phyloP scores from a whole-genome alignment of 2,329 filamentous ascomycete species.

The Didymella keratinophila region DNA sequence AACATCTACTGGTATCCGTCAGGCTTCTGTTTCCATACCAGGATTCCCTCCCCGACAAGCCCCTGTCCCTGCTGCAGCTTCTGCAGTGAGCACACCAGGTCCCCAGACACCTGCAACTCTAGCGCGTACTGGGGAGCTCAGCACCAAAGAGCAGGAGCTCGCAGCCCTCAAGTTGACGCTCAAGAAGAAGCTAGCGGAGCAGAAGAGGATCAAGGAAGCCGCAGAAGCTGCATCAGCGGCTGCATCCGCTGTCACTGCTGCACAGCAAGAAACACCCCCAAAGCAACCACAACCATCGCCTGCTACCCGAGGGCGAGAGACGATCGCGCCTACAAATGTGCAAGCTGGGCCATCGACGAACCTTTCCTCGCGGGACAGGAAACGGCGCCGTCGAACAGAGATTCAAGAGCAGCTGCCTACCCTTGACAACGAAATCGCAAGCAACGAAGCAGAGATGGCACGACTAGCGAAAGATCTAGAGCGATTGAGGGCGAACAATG shows the following conservation, averaged over 20 bases:
- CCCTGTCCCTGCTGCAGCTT: slow-evolving; percentile 32
- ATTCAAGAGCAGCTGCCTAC: slow-evolving; percentile 58
- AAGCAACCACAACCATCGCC: background rate
- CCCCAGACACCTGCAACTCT: slow-evolving; percentile 48
- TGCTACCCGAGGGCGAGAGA: background rate
- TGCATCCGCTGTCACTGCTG: slow-evolving; percentile 3
- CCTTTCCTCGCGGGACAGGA: slow-evolving; percentile 19
- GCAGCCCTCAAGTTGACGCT: slow-evolving; percentile 51
- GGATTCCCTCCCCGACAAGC: slow-evolving; percentile 39
- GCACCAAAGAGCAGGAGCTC: slow-evolving; percentile 59
- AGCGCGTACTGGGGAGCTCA: slow-evolving; percentile 54
- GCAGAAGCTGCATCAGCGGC: slow-evolving; percentile 24
- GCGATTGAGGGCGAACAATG: slow-evolving; percentile 49
- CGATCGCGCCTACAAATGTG: background rate
- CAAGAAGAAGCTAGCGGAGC: slow-evolving; percentile 39
- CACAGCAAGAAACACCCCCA: background rate
- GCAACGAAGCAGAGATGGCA: slow-evolving; percentile 50
- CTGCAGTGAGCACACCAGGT: slow-evolving; percentile 44
- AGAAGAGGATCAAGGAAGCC: slow-evolving; percentile 33
- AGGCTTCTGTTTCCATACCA: slow-evolving; percentile 25
- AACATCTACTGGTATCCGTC: slow-evolving; percentile 20
- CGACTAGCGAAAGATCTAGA: slow-evolving; percentile 57
- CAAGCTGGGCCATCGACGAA: background rate
- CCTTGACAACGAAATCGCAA: slow-evolving; percentile 56
- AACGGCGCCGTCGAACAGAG: slow-evolving; percentile 54